Evolutionary conservation across 2,329 filamentous ascomycete species (phyloP), one percentile per base, ranked within the genome.

Genomic region (Diplodia seriata): DNA sequence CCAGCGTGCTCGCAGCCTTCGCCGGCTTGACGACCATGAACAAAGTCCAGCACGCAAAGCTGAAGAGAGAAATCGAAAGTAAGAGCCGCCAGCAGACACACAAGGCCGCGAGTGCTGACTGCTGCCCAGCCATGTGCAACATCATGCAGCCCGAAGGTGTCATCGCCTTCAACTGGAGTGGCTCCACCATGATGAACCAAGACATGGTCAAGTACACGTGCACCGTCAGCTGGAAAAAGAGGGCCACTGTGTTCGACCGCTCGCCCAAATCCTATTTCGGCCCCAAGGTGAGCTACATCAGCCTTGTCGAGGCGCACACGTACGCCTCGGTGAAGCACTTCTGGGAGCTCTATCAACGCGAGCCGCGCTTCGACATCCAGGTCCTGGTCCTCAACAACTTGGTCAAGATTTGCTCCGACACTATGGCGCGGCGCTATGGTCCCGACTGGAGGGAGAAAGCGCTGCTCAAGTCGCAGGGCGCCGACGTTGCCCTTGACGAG

Each of bases 271-370:
- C 54, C 23, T n/a, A 23, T 11, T 33, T 18, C 8, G 11, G 20
- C 23, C 54, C 18, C 8, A 56, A n/a, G 8, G 31, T 15, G 54
- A 40, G 11, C 18, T 23, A 51, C 47, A 3, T 51, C 29, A 33
- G n/a, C 11, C 18, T 63, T 2, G 36, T 23, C 29, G 20, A 38
- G 20, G 18, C 59, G 5, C 29, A 51, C 31, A 20, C 15, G 29
- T 38, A 15, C 18, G 47, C 9, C 18, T 6, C 12, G 18, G 31
- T 63, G 31, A n/a, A 26, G 29, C 59, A 38, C 31, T 33, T 26
- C 7, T 63, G 59, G 59, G 59, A 63, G 59, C 59, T 23, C 11
- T 63, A 26, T 47, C 59, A 51, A 43, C 59, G 59, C 47, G 47
- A 51, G 59, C 59, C 59, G 20, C 59, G 59, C 18, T 63, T 47